phyloP scores from a whole-genome alignment of 1,284 basidiomycete species.

The Melampsora americana region DNA sequence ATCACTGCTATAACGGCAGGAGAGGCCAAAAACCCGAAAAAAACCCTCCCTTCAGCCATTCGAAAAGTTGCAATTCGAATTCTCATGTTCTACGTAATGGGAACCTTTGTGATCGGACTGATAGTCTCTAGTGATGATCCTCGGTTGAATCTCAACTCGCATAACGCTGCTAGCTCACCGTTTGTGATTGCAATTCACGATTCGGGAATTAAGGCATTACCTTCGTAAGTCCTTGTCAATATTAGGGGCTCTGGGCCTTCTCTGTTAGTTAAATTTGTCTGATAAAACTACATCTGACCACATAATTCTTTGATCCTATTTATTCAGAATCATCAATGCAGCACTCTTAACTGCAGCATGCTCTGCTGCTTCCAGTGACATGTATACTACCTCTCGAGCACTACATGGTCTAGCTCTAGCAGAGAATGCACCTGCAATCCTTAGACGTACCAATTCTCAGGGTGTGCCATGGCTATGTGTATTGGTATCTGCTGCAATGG shows the following conservation, averaged over 20 bases:
- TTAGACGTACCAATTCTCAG: conserved; percentile 59
- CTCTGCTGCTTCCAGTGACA: conserved; percentile 61
- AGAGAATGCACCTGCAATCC: conserved; percentile 57
- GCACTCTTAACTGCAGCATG: conserved; percentile 59
- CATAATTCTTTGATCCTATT: conserved; percentile 20
- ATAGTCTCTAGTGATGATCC: conserved; percentile 68
- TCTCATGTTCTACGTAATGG: conserved; percentile 56
- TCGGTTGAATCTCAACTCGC: conserved; percentile 60
- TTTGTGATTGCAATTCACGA: conserved; percentile 71
- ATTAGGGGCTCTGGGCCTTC: neutral
- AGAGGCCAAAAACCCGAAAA: conserved; percentile 55
- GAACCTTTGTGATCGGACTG: conserved; percentile 67
- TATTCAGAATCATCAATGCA: conserved; percentile 55
- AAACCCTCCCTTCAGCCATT: conserved; percentile 50
- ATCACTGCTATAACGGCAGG: conserved; percentile 53
- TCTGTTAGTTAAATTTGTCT: too few species aligned
- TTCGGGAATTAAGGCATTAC: conserved; percentile 70
- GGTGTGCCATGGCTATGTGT: conserved; percentile 76
- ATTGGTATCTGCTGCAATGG: conserved; percentile 65
- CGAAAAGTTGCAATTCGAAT: conserved; percentile 70
- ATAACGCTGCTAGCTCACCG: conserved; percentile 69
- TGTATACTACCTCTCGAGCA: conserved; percentile 61
- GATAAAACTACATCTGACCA: too few species aligned
- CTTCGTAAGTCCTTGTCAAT: conserved; percentile 54
- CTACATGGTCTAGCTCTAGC: conserved; percentile 60